Conservation (phyloP, 2,329 filamentous ascomycete species). For the Ilyonectria sp. region DNA sequence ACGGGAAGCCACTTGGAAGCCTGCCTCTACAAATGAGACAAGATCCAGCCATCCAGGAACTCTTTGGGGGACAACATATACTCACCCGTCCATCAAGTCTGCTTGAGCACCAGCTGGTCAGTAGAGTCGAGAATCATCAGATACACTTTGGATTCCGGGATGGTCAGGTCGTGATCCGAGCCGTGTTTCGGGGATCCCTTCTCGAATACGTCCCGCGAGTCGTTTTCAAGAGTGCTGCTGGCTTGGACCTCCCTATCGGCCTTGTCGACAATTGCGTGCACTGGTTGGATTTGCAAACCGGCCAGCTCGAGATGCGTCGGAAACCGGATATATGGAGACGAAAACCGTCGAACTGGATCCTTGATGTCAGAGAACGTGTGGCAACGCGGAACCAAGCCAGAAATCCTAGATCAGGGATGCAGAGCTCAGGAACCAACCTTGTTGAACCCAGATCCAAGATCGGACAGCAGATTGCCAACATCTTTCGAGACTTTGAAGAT, state of each 20-base stretch:
- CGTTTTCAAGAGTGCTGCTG: conserved; percentile 44
- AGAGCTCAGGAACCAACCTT: conserved; percentile 46
- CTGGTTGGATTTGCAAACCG: conserved; percentile 67
- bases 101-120: conserved; percentile 65
- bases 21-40: conserved; percentile 67
- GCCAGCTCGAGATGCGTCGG: conserved; percentile 66
- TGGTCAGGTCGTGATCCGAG: conserved; percentile 60
- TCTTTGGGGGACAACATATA: conserved; percentile 70
- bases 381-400: conserved; percentile 39
- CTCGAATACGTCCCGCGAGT: conserved; percentile 54
- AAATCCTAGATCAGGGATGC: not conserved
- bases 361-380: conserved; percentile 47
- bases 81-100: conserved; percentile 67
- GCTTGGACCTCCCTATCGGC: conserved; percentile 65
- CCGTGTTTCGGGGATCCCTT: conserved; percentile 39
- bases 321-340: conserved; percentile 52
- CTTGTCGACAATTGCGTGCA: conserved; percentile 70
- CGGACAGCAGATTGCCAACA: conserved; percentile 55
- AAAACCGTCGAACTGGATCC: conserved; percentile 50
- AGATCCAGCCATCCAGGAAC: conserved; percentile 57
- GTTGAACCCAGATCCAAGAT: conserved; percentile 65
- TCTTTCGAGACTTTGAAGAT: conserved; percentile 62
- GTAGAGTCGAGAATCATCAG: conserved; percentile 29
- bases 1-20: conserved; percentile 56
- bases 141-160: conserved; percentile 70